Evolutionary conservation across 352 stramenopile species (phyloP), one percentile per base, ranked within the genome.

Genomic region (Pythium chondricola): DNA sequence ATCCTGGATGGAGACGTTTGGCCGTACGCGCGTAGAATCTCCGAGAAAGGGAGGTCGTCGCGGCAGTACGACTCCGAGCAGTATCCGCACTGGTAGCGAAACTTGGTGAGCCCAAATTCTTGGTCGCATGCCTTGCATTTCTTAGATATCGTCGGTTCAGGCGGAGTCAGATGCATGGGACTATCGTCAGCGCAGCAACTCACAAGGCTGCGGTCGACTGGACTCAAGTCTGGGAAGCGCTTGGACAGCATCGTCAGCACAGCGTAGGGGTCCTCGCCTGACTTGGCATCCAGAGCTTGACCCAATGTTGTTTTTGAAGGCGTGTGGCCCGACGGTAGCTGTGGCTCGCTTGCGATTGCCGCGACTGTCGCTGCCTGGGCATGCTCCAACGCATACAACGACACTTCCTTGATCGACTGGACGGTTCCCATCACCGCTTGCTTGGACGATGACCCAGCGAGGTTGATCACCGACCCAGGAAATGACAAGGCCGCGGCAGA

Each of bases 91-190:
- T 85, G 67, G 43, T 92, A 94, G 0, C 79, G 69, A 25, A 91
- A 94, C 57, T 88, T 89, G 5, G 74, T 88, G 52, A 94, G 67
- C 9, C 80, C 79, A 49, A 94, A 94, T 42, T 85, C 69, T 0
- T 79, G 49, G 1, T 66, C 53, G 64, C 83, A 94, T 30, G 63
- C 55, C 35, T 85, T 89, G 62, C 82, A 93, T 8, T 68, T 46
- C 30, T 86, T 87, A 1, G 63, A 69, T 26, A 70, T 69, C 0
- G 56, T 81, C 20, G 75, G 56, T 39, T 91, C 82, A n/a, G 80
- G 80, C 18, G 79, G 77, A 11, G 65, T 69, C 32, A 88, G 44
- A 52, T 70, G 66, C 17, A 63, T 66, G 1, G 65, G 63, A 6
- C 66, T 67, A 11, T 65, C 76, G 31, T 70, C 69, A 41, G 67